A percentile compares a stretch with the other conserved stretches of the same genome.
Conservation (phyloP, 2,329 filamentous ascomycete genomes). For the Phaeosphaeria sp. region DNA sequence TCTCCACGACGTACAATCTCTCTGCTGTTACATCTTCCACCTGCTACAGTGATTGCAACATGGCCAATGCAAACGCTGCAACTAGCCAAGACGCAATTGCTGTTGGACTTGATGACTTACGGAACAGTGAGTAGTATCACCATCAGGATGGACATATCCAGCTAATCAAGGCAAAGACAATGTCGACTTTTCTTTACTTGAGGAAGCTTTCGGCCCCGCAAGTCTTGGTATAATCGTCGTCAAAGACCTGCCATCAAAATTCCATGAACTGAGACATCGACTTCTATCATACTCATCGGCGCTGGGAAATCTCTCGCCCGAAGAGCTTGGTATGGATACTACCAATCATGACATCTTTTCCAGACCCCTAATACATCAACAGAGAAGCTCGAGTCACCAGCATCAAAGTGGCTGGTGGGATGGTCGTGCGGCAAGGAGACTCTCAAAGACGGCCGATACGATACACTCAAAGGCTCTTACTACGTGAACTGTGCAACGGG, state of each 20-base stretch:
- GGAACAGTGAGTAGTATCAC: slow-evolving; percentile 48
- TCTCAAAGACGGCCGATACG: slow-evolving; percentile 77
- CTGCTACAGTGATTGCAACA: neutral
- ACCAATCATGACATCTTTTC: neutral
- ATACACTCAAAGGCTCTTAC: slow-evolving; percentile 82
- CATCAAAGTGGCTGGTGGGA: slow-evolving; percentile 68
- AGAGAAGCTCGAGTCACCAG: slow-evolving; percentile 57
- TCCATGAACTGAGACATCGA: slow-evolving; percentile 72
- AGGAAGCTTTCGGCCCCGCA: slow-evolving; percentile 85
- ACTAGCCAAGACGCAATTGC: slow-evolving; percentile 38
- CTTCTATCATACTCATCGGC: slow-evolving; percentile 89
- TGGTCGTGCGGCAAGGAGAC: slow-evolving; percentile 87
- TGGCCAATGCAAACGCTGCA: slow-evolving; percentile 29
- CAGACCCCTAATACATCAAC: neutral
- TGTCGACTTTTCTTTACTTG: slow-evolving; percentile 71
- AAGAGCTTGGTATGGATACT: slow-evolving; percentile 69
- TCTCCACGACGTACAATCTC: neutral
- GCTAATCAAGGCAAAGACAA: slow-evolving; percentile 57
- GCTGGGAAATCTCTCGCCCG: slow-evolving; percentile 77
- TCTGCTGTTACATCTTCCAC: neutral
- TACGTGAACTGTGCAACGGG: slow-evolving; percentile 76
- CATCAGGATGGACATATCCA: neutral
- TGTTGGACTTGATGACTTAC: slow-evolving; percentile 50
- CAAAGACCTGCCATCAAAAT: slow-evolving; percentile 78
- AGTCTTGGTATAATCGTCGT: slow-evolving; percentile 95